Base-by-base conservation (phyloP, 371 early-diverging fungal species). In the Mortierella polycephala region DNA sequence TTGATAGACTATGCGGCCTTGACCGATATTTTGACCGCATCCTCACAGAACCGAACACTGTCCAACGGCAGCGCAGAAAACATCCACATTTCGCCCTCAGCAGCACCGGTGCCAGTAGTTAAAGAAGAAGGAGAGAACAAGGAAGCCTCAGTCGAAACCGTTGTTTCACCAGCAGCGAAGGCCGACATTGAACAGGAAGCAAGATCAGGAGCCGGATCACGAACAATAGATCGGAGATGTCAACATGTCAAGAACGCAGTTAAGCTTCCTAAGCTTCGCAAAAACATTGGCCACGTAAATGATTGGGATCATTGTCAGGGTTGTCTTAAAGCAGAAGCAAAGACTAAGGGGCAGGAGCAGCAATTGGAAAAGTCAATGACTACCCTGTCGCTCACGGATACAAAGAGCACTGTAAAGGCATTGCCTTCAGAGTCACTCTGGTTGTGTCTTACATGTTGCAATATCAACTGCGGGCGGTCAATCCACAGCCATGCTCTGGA, bases 371-470 rank as follows among this genome's bases (percentile, higher is more conserved):
- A 16, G 0, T 44, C 62, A 1, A 5, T 69, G 46, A 57, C 56
- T 9, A 44, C 23, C 0, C 14, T 62, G 23, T 42, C 60, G 5
- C 51, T 67, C 1, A 10, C 66, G 40, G 61, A 58, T 42, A 8
- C 40, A 20, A 67, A 70, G 53, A 49, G 37, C 7, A 3, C 47
- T 8, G n/a, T 41, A 4, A 71, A 68, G 49, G 41, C 53, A 0
- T 30, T 81, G 51, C 49, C 68, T 9, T 37, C 75, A 6, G 71
- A 79, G 23, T 40, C 66, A 0, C 49, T 77, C 7, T 83, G 82
- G 83, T 53, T 83, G 54, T 83, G 83, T 60, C 50, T 82, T 20
- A 55, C 64, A 11, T 83, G 83, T 63, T 54, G 58, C 37, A 57
- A 82, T 56, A 57, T 70, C 47, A 64, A 72, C 21, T 83, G 83